These are phyloP conservation scores for Globisporangium paroecandrum DNA, from an alignment of 352 stramenopile genomes.

Conservation along the genomic window DNA sequence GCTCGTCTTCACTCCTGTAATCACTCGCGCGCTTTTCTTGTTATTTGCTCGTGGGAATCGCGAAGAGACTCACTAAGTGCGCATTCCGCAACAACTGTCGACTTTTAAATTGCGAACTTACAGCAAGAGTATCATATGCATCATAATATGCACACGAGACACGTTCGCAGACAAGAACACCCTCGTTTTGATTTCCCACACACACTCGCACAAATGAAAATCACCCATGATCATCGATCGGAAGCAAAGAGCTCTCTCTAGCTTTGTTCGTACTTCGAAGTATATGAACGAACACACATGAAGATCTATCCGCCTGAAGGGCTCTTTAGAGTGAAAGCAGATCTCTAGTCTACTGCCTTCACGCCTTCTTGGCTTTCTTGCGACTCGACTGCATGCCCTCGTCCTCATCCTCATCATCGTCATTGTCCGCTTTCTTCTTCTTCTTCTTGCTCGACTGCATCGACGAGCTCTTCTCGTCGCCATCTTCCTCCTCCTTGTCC, in stretches of 20 bases:
- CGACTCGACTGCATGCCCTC: conserved; percentile 9
- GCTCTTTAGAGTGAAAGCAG: background rate
- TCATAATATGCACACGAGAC: background rate
- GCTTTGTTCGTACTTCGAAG: background rate
- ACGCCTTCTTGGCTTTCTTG: conserved; percentile 27
- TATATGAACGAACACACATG: background rate
- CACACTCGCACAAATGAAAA: too few species aligned
- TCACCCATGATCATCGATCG: too few species aligned
- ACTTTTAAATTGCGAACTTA: background rate
- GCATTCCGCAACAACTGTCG: background rate
- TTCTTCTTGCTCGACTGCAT: conserved; percentile 30
- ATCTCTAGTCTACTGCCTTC: conserved; percentile 1
- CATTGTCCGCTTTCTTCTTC: conserved; percentile 29
- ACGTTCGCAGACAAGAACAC: too few species aligned
- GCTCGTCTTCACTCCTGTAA: background rate
- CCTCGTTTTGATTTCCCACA: too few species aligned
- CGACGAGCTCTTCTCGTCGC: conserved; percentile 9
- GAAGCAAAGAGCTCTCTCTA: too few species aligned
- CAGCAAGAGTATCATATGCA: background rate
- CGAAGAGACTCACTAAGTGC: background rate
- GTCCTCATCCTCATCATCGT: background rate
- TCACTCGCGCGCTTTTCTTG: background rate
- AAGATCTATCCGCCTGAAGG: background rate
- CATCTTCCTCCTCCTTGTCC: conserved; percentile 10
- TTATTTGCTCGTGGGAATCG: background rate